These are phyloP conservation scores for Aureobasidium sp. DNA, from an alignment of 2,329 filamentous ascomycete species.

Conservation along the genomic window DNA sequence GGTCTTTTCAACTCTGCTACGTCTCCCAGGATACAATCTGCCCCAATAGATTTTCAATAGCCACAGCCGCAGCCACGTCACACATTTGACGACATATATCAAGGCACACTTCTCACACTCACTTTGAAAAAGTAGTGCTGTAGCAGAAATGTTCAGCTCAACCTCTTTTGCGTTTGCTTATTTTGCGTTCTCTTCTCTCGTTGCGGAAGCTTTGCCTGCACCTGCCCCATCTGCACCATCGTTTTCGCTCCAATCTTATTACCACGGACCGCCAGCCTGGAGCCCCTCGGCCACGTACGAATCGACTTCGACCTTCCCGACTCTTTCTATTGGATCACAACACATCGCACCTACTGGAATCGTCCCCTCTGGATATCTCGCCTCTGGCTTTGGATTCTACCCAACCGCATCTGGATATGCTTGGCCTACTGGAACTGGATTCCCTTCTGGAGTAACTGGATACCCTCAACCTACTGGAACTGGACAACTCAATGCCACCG, in stretches of 20 bases:
- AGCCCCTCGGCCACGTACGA: constrained; percentile 10
- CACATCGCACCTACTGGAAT: constrained; percentile 9
- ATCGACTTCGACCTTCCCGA: constrained; percentile 15
- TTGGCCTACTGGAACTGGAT: constrained; percentile 17
- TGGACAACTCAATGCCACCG: constrained; percentile 10
- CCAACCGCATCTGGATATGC: constrained; percentile 17
- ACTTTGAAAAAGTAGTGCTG: constrained; percentile 6
- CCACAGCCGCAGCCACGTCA: constrained; percentile 12
- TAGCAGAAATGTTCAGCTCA: constrained; percentile 16
- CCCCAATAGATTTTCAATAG: constrained; percentile 9
- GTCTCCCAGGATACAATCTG: constrained; percentile 14
- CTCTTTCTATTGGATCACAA: constrained; percentile 2
- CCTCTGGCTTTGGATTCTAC: constrained; percentile 13
- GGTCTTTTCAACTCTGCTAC: constrained; percentile 36
- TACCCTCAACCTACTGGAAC: constrained; percentile 13
- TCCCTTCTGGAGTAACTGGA: constrained; percentile 15
- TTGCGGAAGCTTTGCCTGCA: constrained; percentile 15
- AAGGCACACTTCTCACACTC: neutral
- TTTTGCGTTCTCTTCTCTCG: constrained; percentile 9
- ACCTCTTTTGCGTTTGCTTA: constrained; percentile 14
- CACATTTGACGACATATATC: constrained; percentile 10
- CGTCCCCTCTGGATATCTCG: constrained; percentile 12
- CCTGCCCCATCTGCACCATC: constrained; percentile 4
- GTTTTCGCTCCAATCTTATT: constrained; percentile 5
- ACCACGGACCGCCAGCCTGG: constrained; percentile 12